A percentile compares a stretch with the other conserved stretches of the same genome.
Conservation (phyloP, 805 yeast genomes). For the Zygotorulaspora danielsina region DNA sequence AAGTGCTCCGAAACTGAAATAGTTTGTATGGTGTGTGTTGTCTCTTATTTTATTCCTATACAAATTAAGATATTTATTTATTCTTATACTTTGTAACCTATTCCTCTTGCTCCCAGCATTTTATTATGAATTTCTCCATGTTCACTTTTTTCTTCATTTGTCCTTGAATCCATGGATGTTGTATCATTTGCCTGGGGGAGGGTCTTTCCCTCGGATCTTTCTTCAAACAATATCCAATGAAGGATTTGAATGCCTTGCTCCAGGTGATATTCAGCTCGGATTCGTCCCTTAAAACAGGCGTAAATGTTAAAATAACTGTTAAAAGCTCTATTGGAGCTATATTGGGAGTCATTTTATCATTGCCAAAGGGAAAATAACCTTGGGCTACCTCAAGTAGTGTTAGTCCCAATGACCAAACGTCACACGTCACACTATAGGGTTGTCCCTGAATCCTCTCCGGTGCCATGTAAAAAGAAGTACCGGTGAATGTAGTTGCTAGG, state of each 20-base stretch:
- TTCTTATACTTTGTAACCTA: too few relatives aligned
- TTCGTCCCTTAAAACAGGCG: constrained; percentile 76
- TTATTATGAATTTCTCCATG: constrained; percentile 80
- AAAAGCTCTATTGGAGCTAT: constrained; percentile 85
- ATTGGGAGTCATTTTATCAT: constrained; percentile 40
- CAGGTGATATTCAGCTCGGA: constrained; percentile 71
- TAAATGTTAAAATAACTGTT: constrained; percentile 72
- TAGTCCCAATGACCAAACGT: constrained; percentile 94
- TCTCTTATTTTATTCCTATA: not conserved
- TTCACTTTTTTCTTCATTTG: constrained; percentile 68
- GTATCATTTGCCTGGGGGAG: constrained; percentile 87
- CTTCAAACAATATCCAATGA: constrained; percentile 72
- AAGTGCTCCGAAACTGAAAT: too few relatives aligned
- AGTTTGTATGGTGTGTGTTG: too few relatives aligned
- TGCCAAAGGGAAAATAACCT: constrained; percentile 80
- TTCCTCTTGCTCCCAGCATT: constrained; percentile 58
- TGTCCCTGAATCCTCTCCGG: constrained; percentile 96
- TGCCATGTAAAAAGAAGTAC: constrained; percentile 97
- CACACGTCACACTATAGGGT: constrained; percentile 91
- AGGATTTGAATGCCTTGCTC: constrained; percentile 79
- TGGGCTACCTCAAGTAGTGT: constrained; percentile 90
- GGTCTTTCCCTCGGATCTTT: constrained; percentile 81
- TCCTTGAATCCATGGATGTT: constrained; percentile 88
- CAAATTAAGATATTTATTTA: too few relatives aligned
- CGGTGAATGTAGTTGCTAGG: constrained; percentile 92